phyloP scores from a whole-genome alignment of 225 moss, liverwort and hornwort species.

The Thuidium tamariscinum region DNA sequence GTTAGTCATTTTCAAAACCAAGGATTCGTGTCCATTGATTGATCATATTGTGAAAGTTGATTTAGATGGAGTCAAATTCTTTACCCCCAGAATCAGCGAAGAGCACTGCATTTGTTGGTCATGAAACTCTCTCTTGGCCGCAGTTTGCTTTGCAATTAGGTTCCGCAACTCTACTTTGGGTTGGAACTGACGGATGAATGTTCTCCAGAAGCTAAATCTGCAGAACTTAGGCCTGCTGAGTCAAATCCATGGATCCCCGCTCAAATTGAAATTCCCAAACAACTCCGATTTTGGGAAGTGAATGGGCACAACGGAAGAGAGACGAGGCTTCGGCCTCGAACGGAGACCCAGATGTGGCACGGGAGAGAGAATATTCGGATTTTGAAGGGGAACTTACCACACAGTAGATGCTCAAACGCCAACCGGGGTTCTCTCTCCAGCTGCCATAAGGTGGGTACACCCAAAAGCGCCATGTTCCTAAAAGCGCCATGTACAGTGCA shows the following conservation, averaged over 20 bases:
- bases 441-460: no score
- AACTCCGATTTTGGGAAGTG: slow-evolving; percentile 51
- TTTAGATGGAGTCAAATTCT: no score
- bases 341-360: not conserved
- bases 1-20: not conserved
- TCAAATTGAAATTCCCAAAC: slow-evolving; percentile 29
- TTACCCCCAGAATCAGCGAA: no score
- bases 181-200: not conserved
- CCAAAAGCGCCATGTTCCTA: no score
- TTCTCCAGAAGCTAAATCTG: slow-evolving; percentile 31
- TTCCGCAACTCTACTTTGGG: not conserved
- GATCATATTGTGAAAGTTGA: not conserved
- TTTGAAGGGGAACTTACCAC: slow-evolving; percentile 44
- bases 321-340: slow-evolving; percentile 8
- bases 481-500: no score
- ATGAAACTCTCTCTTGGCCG: no score
- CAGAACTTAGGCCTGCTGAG: slow-evolving; percentile 16
- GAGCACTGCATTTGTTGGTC: no score
- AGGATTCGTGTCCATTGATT: not conserved
- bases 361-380: slow-evolving; percentile 23
- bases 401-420: slow-evolving; percentile 46
- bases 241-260: slow-evolving; percentile 20
- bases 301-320: slow-evolving; percentile 20
- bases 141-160: not conserved
- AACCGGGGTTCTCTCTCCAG: slow-evolving; percentile 33